phyloP scores from a whole-genome alignment of 192 early-diverging fungal genomes.

The Chytriomyces sp. region DNA sequence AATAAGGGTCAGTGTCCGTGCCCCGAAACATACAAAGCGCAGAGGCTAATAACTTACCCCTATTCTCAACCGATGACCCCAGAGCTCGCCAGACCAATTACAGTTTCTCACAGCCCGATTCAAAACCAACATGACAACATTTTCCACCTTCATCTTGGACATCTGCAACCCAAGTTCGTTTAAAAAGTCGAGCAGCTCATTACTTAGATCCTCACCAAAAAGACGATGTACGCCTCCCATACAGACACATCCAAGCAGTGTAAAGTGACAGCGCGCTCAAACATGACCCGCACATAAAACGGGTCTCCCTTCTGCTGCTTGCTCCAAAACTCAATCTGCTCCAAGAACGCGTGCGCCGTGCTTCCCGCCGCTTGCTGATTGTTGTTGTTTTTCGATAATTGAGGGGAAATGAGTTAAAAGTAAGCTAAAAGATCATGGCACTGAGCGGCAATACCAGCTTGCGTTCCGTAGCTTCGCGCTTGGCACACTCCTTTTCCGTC shows the following conservation, averaged over 20 bases:
- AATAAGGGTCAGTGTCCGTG: neutral
- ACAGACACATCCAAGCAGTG: constrained; percentile 62
- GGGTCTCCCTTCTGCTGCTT: constrained; percentile 24
- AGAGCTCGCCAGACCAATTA: constrained; percentile 70
- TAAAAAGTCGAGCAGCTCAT: neutral
- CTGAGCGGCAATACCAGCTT: constrained; percentile 46
- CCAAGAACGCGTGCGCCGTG: constrained; percentile 47
- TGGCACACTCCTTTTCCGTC: constrained; percentile 41
- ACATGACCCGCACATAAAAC: constrained; percentile 54
- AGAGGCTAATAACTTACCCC: constrained; percentile 20
- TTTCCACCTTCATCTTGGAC: constrained; percentile 41
- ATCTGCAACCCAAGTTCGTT: constrained; percentile 22
- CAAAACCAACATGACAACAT: constrained; percentile 41
- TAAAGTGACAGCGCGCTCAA: constrained; percentile 64
- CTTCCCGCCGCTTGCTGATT: constrained; percentile 17
- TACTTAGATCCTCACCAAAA: constrained; percentile 43
- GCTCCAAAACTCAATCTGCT: constrained; percentile 63
- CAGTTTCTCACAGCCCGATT: constrained; percentile 70
- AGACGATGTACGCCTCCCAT: constrained; percentile 72
- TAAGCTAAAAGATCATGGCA: neutral
- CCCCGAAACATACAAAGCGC: neutral
- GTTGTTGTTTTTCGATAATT: neutral
- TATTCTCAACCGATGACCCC: constrained; percentile 52
- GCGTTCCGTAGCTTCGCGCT: constrained; percentile 56
- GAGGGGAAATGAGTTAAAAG: neutral